A percentile compares a stretch with the other conserved stretches of the same genome.
Conservation (phyloP, 306 rosid species). For the Albizia julibrissin region DNA sequence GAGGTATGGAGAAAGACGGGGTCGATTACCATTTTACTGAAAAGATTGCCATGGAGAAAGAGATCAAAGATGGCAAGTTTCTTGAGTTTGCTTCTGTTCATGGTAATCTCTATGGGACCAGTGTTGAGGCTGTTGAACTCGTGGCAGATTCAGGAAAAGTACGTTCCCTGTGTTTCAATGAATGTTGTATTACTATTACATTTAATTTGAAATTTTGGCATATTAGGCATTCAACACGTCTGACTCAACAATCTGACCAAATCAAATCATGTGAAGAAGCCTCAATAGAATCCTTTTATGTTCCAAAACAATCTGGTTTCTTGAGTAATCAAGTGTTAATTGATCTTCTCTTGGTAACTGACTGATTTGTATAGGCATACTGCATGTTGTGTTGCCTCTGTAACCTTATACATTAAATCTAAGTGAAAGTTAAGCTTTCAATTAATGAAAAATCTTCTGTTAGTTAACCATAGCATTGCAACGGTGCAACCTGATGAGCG, state of each 20-base stretch:
- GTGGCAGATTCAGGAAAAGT: slow-evolving; percentile 83
- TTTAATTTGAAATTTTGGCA: slow-evolving; percentile 16
- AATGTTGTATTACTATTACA: neutral
- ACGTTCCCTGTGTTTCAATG: slow-evolving; percentile 31
- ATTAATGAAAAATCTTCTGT: neutral
- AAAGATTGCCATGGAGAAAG: slow-evolving; percentile 83
- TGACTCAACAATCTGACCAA: neutral
- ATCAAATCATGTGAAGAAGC: neutral
- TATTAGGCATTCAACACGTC: neutral
- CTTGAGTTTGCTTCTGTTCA: slow-evolving; percentile 96
- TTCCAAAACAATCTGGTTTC: neutral
- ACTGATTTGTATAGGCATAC: neutral
- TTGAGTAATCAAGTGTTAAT: neutral
- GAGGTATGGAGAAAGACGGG: slow-evolving; percentile 83
- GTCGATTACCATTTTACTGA: slow-evolving; percentile 91
- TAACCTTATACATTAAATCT: neutral
- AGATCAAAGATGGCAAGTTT: slow-evolving; percentile 77
- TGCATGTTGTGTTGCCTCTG: neutral
- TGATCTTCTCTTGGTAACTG: neutral
- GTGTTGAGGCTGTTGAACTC: slow-evolving; percentile 91
- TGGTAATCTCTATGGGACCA: slow-evolving; percentile 93
- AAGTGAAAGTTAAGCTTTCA: neutral
- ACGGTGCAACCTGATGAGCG: slow-evolving; percentile 12
- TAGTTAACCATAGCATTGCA: neutral
- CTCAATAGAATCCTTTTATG: neutral